Conservation (phyloP, 805 yeast species). For the Sungouiella thailandica region DNA sequence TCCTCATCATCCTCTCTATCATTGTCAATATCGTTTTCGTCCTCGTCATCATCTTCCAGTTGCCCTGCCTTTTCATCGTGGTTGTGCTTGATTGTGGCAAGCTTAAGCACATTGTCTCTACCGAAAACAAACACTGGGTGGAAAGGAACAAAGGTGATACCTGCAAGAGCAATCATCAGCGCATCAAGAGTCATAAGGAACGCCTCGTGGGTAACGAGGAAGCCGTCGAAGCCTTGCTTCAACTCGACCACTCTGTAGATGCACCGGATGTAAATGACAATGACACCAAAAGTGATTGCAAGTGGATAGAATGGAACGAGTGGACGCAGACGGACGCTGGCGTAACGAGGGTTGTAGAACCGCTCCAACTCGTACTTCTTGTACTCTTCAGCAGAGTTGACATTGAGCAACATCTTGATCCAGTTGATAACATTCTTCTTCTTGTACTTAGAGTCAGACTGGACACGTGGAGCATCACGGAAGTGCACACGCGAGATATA, state of each 20-base stretch:
- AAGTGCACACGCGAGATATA: constrained; percentile 30
- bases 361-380: constrained; percentile 21
- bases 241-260: constrained; percentile 39
- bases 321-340: constrained; percentile 18
- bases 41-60: too few species aligned
- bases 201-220: constrained; percentile 31
- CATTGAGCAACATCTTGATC: constrained; percentile 25
- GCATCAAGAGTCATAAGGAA: constrained; percentile 37
- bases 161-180: constrained; percentile 31
- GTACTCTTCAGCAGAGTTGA: constrained; percentile 19
- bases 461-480: constrained; percentile 15
- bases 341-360: constrained; percentile 25
- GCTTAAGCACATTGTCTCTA: constrained; percentile 12
- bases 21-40: too few species aligned
- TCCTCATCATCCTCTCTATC: too few species aligned
- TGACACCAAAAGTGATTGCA: constrained; percentile 28
- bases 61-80: too few species aligned
- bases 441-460: constrained; percentile 11
- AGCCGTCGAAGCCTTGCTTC: constrained; percentile 34
- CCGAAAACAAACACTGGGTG: constrained; percentile 38
- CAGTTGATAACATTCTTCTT: constrained; percentile 21
- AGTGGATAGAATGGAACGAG: constrained; percentile 30
- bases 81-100: constrained; percentile 7
- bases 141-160: constrained; percentile 32
- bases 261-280: constrained; percentile 30